These are phyloP conservation scores for Spergularia azorica DNA, from an alignment of 179 eudicot genomes.

Conservation along the genomic window DNA sequence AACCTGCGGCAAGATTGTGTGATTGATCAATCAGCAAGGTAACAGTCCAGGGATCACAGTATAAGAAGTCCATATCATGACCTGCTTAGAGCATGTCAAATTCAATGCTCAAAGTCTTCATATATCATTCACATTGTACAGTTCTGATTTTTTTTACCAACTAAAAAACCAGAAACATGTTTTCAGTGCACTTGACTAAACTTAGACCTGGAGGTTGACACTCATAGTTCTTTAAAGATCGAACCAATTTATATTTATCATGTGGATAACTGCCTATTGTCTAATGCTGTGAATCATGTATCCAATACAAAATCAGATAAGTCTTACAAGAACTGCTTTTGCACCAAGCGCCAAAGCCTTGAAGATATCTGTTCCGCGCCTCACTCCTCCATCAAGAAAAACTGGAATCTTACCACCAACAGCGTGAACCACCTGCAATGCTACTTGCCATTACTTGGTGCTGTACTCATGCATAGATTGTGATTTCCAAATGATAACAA, in stretches of 20 bases:
- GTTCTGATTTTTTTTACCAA: background rate
- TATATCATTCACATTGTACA: background rate
- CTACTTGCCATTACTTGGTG: background rate
- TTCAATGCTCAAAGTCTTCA: background rate
- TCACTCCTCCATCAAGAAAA: constrained; percentile 74
- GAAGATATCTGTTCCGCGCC: constrained; percentile 85
- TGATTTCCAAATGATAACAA: too few species aligned
- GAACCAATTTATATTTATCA: background rate
- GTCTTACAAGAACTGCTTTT: constrained; percentile 63
- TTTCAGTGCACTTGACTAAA: background rate
- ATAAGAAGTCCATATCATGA: background rate
- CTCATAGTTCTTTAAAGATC: too few species aligned
- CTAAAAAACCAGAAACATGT: background rate
- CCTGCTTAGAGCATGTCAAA: background rate
- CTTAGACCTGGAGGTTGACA: too few species aligned
- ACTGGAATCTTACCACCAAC: constrained; percentile 77
- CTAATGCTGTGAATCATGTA: background rate
- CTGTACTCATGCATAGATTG: background rate
- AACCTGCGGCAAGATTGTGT: constrained; percentile 32
- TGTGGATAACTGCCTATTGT: background rate
- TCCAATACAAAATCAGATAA: constrained; percentile 8
- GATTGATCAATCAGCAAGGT: background rate
- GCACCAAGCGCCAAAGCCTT: constrained; percentile 90
- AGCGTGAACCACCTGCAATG: constrained; percentile 60
- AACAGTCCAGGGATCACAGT: background rate